phyloP scores from a whole-genome alignment of 1,284 basidiomycete genomes.

The Ustilago nuda region DNA sequence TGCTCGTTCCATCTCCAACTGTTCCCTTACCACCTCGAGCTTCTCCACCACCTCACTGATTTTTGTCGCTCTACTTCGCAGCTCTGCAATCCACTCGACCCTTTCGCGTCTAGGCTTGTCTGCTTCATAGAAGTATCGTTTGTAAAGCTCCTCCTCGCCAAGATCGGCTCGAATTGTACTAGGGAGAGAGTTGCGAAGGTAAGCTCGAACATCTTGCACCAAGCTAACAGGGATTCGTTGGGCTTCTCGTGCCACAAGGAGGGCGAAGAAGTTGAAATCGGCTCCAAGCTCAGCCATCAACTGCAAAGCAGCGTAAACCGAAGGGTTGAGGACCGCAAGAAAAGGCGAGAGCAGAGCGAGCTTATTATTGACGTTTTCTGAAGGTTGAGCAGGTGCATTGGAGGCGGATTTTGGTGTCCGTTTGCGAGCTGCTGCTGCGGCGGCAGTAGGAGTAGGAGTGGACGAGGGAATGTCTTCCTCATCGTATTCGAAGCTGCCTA shows the following conservation, averaged over 20 bases:
- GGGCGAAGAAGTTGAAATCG: constrained; percentile 29
- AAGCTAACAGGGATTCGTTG: constrained; percentile 8
- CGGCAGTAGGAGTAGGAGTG: neutral
- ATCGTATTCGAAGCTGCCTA: neutral
- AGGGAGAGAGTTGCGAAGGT: constrained; percentile 5
- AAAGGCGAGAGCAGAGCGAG: constrained; percentile 3
- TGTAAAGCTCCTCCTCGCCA: constrained; percentile 20
- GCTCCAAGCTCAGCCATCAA: constrained; percentile 28
- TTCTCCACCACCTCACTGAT: neutral
- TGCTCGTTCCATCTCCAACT: neutral
- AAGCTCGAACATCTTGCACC: constrained; percentile 11
- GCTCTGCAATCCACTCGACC: neutral
- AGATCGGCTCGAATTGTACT: neutral
- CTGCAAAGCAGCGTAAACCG: constrained; percentile 10
- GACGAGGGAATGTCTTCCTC: neutral
- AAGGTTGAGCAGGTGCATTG: neutral
- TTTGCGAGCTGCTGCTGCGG: constrained; percentile 3
- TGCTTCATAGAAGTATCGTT: constrained; percentile 21
- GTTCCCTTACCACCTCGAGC: constrained; percentile 2
- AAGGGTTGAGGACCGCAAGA: neutral
- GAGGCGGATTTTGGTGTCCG: constrained; percentile 2
- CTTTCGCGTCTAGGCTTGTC: constrained; percentile 20
- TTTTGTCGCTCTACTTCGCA: neutral
- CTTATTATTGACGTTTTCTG: neutral
- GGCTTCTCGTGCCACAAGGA: constrained; percentile 11